Evolutionary conservation across 1,284 basidiomycete species (phyloP).

Genomic region (Dichomitus squalens): DNA sequence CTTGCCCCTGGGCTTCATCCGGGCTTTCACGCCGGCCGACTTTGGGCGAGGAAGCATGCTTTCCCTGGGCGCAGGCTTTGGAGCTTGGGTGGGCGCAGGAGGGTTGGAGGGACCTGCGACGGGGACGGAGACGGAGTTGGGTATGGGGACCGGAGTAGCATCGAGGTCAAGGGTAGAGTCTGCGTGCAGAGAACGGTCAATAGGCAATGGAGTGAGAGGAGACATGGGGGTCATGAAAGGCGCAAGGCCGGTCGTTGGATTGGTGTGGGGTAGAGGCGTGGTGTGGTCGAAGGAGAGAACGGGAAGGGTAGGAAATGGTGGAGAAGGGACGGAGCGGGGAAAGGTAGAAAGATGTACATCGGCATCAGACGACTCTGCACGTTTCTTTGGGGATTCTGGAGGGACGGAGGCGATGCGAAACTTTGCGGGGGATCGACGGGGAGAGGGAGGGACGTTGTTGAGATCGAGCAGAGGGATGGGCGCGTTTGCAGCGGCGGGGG

Average conservation of each 20-base stretch:
- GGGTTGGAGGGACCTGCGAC: neutral
- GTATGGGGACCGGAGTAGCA: neutral
- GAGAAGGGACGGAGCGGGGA: neutral
- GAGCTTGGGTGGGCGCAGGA: neutral
- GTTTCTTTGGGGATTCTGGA: constrained; percentile 1
- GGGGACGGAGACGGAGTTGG: neutral
- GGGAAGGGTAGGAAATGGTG: neutral
- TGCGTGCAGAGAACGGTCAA: neutral
- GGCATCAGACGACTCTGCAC: neutral
- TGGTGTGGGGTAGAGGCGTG: neutral
- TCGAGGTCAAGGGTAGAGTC: neutral
- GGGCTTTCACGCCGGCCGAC: constrained; percentile 6
- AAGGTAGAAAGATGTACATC: neutral
- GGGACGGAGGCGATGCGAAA: constrained; percentile 24
- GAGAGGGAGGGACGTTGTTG: constrained; percentile 21
- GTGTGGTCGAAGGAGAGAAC: neutral
- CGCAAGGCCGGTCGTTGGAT: neutral
- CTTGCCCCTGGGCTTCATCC: constrained; percentile 3
- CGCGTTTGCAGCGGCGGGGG: constrained; percentile 3
- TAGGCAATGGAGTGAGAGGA: constrained; percentile 38
- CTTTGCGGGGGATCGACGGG: constrained; percentile 19
- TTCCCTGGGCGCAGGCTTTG: constrained; percentile 1
- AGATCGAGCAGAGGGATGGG: constrained; percentile 18
- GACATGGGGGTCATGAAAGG: constrained; percentile 31
- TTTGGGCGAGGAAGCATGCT: neutral